A percentile compares a stretch with the other conserved stretches of the same genome.
Conservation (phyloP, 176 grass and related monocot species). For the Paspalum vaginatum region DNA sequence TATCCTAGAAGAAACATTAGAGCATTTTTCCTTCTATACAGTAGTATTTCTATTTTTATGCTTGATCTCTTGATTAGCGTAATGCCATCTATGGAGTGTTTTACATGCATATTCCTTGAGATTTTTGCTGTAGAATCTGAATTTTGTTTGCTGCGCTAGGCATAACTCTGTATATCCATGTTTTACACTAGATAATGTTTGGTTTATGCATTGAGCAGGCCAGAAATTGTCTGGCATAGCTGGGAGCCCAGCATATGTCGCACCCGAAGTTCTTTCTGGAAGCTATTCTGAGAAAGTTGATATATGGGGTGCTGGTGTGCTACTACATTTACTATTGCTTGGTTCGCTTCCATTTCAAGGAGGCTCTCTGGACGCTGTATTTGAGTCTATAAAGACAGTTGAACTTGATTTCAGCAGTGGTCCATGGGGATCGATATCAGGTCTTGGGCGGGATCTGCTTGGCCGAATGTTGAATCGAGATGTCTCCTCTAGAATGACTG, state of each 20-base stretch:
- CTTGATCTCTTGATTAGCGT: slow-evolving; percentile 1
- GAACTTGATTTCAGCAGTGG: slow-evolving; percentile 74
- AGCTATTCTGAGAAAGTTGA: slow-evolving; percentile 89
- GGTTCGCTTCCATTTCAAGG: slow-evolving; percentile 93
- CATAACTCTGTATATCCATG: background rate
- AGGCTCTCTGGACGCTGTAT: slow-evolving; percentile 65
- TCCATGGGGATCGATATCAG: slow-evolving; percentile 71
- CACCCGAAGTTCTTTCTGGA: slow-evolving; percentile 88
- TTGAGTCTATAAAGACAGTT: slow-evolving; percentile 80
- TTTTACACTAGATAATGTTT: slow-evolving; percentile 29
- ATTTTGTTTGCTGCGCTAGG: background rate
- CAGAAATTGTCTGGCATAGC: slow-evolving; percentile 84
- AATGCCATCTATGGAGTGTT: background rate
- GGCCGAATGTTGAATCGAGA: slow-evolving; percentile 78
- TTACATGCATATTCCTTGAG: slow-evolving; percentile 19
- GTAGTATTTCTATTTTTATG: background rate
- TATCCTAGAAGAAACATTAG: background rate
- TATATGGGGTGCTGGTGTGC: slow-evolving; percentile 88
- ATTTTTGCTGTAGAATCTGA: slow-evolving; percentile 14
- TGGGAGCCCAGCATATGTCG: slow-evolving; percentile 96
- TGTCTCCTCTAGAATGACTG: slow-evolving; percentile 65
- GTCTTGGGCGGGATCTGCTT: slow-evolving; percentile 74
- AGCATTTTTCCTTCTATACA: slow-evolving; percentile 3
- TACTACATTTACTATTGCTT: slow-evolving; percentile 78
- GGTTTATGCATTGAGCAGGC: slow-evolving; percentile 51